Base-by-base conservation (phyloP, 345 rosid genomes). In the Bruguiera gymnorhiza region DNA sequence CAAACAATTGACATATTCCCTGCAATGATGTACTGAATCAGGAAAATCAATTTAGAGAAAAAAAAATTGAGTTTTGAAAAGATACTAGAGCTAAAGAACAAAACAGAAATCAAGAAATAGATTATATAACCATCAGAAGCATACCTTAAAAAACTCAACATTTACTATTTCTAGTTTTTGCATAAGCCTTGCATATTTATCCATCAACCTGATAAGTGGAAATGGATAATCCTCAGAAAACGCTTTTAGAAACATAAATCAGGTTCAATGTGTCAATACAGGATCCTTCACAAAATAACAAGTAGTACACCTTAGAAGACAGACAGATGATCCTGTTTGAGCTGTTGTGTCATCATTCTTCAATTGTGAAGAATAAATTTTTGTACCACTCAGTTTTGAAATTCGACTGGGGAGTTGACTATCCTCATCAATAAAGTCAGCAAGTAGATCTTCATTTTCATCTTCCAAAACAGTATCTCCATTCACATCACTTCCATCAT, bases 1-100 rank as follows among this genome's bases (percentile, higher is more conserved):
- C 95, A 80, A 90, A 96, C 81, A 92, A 81, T 76, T 92, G 97
- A 88, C 98, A 89, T 72, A 95, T 90, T 56, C 99, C 99, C 99
- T 95, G 91, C 85, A 88, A 76, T 74, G 81, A 61, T 66, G 73
- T 69, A 85, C 85, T 74, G 81, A 85, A 72, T 86, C 86, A 88
- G 88, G 84, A 83, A 77, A 85, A 72, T 66, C 26, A 79, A 70
- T 73, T 81, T 69, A 78, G 80, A 81, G 70, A 67, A 72, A 60
- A 43, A 70, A 20, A 36, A 37, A 39, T 63, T 46, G 3, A 53
- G 55, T 52, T 6, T 70, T 27, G 37, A 73, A 70, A 15, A 56
- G 60, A 52, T 57, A 69, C 50, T 63, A 50, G 67, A 19, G 46
- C 73, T 20, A 46, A 31, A 65, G 15, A 63, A 36, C 70, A 79